Conservation (phyloP, 2,329 filamentous ascomycete species). For the Fonsecaea pedrosoi region DNA sequence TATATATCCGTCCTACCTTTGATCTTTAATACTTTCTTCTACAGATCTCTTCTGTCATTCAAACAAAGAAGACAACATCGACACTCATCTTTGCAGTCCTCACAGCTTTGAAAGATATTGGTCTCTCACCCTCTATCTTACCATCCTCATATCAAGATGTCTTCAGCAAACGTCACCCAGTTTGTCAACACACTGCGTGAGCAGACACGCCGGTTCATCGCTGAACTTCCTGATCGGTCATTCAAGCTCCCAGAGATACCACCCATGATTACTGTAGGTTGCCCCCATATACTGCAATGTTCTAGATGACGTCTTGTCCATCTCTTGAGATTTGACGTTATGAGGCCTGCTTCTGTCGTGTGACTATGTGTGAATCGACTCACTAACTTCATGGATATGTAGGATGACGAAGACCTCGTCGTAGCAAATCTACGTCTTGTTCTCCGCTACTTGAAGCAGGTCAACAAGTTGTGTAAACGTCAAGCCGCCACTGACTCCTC, state of each 20-base stretch:
- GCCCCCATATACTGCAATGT: background rate
- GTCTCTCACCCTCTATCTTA: background rate
- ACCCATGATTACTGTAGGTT: slow-evolving; percentile 8
- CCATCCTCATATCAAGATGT: background rate
- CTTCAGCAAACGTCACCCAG: background rate
- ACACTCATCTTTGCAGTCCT: background rate
- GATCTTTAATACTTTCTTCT: background rate
- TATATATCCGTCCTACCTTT: background rate
- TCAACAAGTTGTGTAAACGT: slow-evolving; percentile 21
- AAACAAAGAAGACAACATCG: background rate
- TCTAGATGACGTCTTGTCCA: background rate
- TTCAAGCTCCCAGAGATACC: background rate
- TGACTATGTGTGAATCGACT: background rate
- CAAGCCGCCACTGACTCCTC: slow-evolving; percentile 6
- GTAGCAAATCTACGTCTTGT: slow-evolving; percentile 15
- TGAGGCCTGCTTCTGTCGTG: background rate
- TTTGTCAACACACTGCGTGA: background rate
- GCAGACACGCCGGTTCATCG: background rate
- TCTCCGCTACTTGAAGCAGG: slow-evolving; percentile 20
- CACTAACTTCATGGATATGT: background rate
- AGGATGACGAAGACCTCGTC: slow-evolving; percentile 12
- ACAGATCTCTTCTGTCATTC: background rate
- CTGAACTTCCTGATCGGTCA: background rate
- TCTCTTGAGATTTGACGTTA: background rate
- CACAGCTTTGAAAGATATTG: background rate